phyloP scores from a whole-genome alignment of 805 yeast genomes.

The Zygotorulaspora sp. region DNA sequence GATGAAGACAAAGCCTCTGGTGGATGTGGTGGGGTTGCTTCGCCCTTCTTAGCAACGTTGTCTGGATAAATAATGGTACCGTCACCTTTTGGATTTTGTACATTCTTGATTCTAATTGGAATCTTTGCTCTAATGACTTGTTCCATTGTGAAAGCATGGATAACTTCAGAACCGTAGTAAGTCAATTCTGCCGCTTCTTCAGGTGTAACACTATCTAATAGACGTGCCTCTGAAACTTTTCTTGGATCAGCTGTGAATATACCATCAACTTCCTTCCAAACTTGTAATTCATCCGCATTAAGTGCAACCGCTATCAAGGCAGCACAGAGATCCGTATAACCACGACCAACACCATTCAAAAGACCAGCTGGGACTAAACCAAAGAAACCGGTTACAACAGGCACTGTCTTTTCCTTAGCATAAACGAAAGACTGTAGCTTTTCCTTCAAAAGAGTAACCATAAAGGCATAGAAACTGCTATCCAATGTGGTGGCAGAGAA shows the following conservation, averaged over 20 bases:
- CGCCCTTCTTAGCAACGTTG: slow-evolving; percentile 78
- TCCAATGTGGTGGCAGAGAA: slow-evolving; percentile 57
- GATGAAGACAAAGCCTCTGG: slow-evolving; percentile 60
- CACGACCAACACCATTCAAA: slow-evolving; percentile 90
- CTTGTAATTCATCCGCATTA: slow-evolving; percentile 88
- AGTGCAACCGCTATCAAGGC: slow-evolving; percentile 93
- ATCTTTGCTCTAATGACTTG: slow-evolving; percentile 94
- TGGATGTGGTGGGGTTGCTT: slow-evolving; percentile 90
- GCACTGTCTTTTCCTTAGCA: slow-evolving; percentile 47
- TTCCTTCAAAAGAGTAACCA: slow-evolving; percentile 50
- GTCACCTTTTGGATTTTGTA: slow-evolving; percentile 84
- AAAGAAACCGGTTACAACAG: slow-evolving; percentile 93
- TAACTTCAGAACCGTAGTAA: slow-evolving; percentile 95
- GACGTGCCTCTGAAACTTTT: slow-evolving; percentile 84
- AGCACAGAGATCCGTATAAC: slow-evolving; percentile 96
- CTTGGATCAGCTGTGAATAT: slow-evolving; percentile 98
- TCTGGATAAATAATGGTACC: slow-evolving; percentile 96
- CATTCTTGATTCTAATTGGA: slow-evolving; percentile 95
- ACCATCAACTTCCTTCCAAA: slow-evolving; percentile 99
- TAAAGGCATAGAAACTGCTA: slow-evolving; percentile 54
- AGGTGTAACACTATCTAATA: slow-evolving; percentile 85
- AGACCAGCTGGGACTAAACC: slow-evolving; percentile 96
- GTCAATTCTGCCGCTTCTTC: slow-evolving; percentile 98
- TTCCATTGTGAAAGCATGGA: slow-evolving; percentile 99
- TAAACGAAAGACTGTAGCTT: slow-evolving; percentile 42